phyloP scores from a whole-genome alignment of 768 basidiomycete genomes.

The Termitomyces sp. region DNA sequence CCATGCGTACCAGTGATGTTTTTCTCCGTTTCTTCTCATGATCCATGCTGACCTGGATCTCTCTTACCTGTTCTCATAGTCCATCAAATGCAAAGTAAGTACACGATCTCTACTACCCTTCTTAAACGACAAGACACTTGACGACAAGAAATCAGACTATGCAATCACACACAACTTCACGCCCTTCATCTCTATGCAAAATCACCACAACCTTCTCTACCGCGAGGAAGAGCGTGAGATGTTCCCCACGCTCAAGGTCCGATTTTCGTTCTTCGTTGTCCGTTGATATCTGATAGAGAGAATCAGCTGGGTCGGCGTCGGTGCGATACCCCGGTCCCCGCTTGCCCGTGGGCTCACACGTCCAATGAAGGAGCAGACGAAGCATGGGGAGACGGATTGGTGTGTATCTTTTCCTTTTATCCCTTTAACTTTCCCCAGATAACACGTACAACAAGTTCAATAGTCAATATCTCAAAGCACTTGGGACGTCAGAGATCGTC shows the following conservation, averaged over 20 bases:
- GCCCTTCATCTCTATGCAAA: conserved; percentile 68
- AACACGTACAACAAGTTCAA: conserved; percentile 13
- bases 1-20: conserved; percentile 45
- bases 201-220: conserved; percentile 56
- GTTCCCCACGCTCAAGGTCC: conserved; percentile 52
- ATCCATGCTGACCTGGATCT: no score
- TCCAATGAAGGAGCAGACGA: conserved; percentile 31
- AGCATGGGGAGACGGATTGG: conserved; percentile 32
- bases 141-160: conserved; percentile 34
- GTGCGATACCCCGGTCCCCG: conserved; percentile 55
- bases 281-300: no score
- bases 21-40: not conserved
- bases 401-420: conserved; percentile 11
- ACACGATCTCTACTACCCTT: no score
- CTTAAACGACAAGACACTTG: not conserved
- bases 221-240: conserved; percentile 63
- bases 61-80: conserved; percentile 24
- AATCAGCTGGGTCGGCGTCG: conserved; percentile 45
- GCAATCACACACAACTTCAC: conserved; percentile 52
- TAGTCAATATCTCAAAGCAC: conserved; percentile 17
- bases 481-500: conserved; percentile 28
- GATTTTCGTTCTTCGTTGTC: no score
- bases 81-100: conserved; percentile 50
- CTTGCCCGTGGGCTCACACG: conserved; percentile 45
- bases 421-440: no score